A percentile compares a stretch with the other conserved stretches of the same genome.
These are phyloP conservation scores for Bruguiera parviflora DNA, from an alignment of 345 rosid genomes.

Conservation along the genomic window DNA sequence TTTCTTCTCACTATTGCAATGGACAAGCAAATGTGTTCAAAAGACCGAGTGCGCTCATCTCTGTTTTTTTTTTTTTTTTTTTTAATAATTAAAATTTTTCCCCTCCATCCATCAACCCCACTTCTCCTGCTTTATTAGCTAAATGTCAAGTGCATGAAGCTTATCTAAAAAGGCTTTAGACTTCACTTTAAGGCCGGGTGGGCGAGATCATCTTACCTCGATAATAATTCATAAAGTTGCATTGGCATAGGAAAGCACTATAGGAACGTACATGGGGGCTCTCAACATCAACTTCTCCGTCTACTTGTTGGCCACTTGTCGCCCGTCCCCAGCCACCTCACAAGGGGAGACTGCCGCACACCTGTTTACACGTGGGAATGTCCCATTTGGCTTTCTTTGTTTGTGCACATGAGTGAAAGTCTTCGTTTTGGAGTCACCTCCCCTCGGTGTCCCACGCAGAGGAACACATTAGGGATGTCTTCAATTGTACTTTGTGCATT, in stretches of 20 bases:
- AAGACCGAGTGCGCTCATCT: conserved; percentile 10
- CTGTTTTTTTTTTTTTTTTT: no score
- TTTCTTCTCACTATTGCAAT: not conserved
- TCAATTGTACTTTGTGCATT: not conserved
- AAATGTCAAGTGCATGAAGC: no score
- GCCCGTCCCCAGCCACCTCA: conserved; percentile 2
- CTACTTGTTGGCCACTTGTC: conserved; percentile 38
- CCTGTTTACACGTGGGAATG: not conserved
- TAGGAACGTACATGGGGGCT: conserved; percentile 10
- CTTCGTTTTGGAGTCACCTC: not conserved
- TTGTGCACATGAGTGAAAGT: not conserved
- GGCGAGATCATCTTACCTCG: no score
- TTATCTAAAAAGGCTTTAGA: no score
- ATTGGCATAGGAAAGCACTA: conserved; percentile 20
- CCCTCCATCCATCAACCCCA: not conserved
- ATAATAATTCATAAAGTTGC: conserved; percentile 15
- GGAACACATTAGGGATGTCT: not conserved
- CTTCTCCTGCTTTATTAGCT: conserved; percentile 11
- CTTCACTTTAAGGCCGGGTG: no score
- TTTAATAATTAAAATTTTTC: no score
- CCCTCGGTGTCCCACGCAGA: not conserved
- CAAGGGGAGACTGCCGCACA: conserved; percentile 4
- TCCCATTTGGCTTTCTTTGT: not conserved
- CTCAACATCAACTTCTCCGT: conserved; percentile 23
- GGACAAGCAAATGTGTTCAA: conserved; percentile 22